A percentile compares a stretch with the other conserved stretches of the same genome.
Evolutionary conservation across 2,329 filamentous ascomycete species (phyloP).

Genomic region (Aspergillus uvarum): DNA sequence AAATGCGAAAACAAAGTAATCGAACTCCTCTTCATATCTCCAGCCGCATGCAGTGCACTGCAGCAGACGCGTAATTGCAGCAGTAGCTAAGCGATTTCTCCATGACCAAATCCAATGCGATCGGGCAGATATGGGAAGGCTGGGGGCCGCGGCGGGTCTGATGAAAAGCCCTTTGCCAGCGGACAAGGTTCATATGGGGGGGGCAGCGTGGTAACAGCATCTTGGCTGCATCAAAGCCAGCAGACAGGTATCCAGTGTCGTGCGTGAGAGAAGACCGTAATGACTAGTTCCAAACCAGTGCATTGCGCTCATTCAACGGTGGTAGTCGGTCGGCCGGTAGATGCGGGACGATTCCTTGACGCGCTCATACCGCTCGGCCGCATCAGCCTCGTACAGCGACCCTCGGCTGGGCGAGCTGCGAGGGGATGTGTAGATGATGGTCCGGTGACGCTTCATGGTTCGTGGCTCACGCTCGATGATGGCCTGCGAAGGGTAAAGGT

Average conservation of each 20-base stretch:
- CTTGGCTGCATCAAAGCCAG: background rate
- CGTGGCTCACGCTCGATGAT: slow-evolving; percentile 32
- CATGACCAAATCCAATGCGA: background rate
- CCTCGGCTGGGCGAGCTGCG: slow-evolving; percentile 35
- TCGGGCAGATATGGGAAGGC: background rate
- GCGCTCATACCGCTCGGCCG: slow-evolving; percentile 35
- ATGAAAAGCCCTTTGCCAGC: background rate
- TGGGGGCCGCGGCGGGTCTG: background rate
- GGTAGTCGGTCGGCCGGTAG: slow-evolving; percentile 31
- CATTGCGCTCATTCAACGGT: slow-evolving; percentile 25
- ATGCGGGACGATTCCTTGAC: slow-evolving; percentile 31
- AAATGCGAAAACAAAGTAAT: background rate
- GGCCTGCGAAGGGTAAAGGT: slow-evolving; percentile 16
- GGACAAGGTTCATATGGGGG: background rate
- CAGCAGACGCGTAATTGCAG: background rate
- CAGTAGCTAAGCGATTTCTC: background rate
- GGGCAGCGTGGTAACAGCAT: background rate
- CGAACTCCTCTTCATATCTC: background rate
- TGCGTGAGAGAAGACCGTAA: background rate
- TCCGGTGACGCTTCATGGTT: slow-evolving; percentile 27
- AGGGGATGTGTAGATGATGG: slow-evolving; percentile 38
- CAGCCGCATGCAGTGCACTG: background rate
- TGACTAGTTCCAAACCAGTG: background rate
- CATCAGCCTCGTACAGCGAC: slow-evolving; percentile 37
- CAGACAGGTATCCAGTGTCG: background rate